Conservation (phyloP, 768 basidiomycete species). For the Leccinum variicolor region DNA sequence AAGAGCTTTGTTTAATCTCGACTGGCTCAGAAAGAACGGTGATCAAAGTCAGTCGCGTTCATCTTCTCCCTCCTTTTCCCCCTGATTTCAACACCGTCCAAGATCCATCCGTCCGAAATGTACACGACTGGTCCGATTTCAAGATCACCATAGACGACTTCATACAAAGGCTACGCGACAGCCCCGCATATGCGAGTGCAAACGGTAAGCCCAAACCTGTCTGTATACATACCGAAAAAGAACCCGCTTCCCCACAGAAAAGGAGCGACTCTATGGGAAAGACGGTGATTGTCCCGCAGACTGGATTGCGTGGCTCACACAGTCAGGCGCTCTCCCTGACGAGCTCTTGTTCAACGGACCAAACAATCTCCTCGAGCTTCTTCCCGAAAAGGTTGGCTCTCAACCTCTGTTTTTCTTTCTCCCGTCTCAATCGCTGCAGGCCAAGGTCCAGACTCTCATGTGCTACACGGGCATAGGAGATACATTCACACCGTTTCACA, state of each 20-base stretch:
- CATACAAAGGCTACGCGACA: slow-evolving; percentile 40
- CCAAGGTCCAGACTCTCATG: slow-evolving; percentile 74
- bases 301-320: slow-evolving; percentile 64
- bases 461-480: slow-evolving; percentile 81
- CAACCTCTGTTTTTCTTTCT: not conserved
- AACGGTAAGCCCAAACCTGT: slow-evolving; percentile 33
- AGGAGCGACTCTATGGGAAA: slow-evolving; percentile 70
- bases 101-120: slow-evolving; percentile 64
- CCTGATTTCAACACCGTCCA: slow-evolving; percentile 4
- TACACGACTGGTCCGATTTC: slow-evolving; percentile 55
- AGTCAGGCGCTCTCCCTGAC: slow-evolving; percentile 46
- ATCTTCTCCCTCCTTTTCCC: not conserved
- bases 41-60: slow-evolving; percentile 18
- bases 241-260: slow-evolving; percentile 36
- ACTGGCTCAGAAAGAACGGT: slow-evolving; percentile 46
- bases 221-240: not conserved
- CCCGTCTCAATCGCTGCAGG: slow-evolving; percentile 34
- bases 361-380: slow-evolving; percentile 56
- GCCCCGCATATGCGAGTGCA: slow-evolving; percentile 32
- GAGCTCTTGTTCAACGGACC: slow-evolving; percentile 48
- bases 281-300: slow-evolving; percentile 64
- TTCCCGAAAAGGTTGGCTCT: slow-evolving; percentile 48
- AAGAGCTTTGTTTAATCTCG: slow-evolving; percentile 47
- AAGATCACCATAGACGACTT: slow-evolving; percentile 52
- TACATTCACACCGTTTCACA: slow-evolving; percentile 82